phyloP scores from a whole-genome alignment of 108 stramenopile species.

The Ochromonas danica region DNA sequence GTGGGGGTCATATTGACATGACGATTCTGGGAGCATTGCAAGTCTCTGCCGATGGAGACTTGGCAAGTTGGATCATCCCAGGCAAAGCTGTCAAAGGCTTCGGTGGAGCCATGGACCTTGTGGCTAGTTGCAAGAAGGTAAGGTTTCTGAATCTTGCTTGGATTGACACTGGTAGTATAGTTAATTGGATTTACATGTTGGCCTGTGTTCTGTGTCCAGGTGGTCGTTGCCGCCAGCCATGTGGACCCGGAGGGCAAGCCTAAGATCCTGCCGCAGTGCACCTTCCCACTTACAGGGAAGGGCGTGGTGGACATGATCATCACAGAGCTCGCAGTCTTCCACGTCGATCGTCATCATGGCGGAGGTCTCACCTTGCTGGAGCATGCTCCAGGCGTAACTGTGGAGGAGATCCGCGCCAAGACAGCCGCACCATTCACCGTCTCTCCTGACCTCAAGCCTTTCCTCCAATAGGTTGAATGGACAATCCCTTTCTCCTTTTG shows the following conservation, averaged over 20 bases:
- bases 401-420: background rate
- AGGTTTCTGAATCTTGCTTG: no score
- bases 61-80: slow-evolving; percentile 87
- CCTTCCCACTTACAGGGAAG: slow-evolving; percentile 77
- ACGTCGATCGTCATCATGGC: slow-evolving; percentile 59
- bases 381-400: background rate
- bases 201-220: slow-evolving; percentile 40
- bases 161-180: no score
- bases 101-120: slow-evolving; percentile 82
- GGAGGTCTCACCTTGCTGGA: slow-evolving; percentile 19
- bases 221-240: slow-evolving; percentile 88
- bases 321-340: slow-evolving; percentile 84
- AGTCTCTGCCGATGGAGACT: slow-evolving; percentile 72
- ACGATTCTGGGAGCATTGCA: slow-evolving; percentile 85
- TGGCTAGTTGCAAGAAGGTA: slow-evolving; percentile 39
- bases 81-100: slow-evolving; percentile 83
- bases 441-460: background rate
- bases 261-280: slow-evolving; percentile 80
- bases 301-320: slow-evolving; percentile 84
- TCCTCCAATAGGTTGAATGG: slow-evolving; percentile 15
- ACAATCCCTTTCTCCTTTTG: background rate
- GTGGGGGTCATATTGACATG: slow-evolving; percentile 82
- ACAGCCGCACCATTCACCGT: slow-evolving; percentile 14
- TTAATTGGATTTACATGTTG: no score
- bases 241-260: slow-evolving; percentile 74